Percentiles rank a stretch among this genome's conserved stretches.
Conservation (phyloP, 768 basidiomycete genomes). For the Kwoniella sp. region DNA sequence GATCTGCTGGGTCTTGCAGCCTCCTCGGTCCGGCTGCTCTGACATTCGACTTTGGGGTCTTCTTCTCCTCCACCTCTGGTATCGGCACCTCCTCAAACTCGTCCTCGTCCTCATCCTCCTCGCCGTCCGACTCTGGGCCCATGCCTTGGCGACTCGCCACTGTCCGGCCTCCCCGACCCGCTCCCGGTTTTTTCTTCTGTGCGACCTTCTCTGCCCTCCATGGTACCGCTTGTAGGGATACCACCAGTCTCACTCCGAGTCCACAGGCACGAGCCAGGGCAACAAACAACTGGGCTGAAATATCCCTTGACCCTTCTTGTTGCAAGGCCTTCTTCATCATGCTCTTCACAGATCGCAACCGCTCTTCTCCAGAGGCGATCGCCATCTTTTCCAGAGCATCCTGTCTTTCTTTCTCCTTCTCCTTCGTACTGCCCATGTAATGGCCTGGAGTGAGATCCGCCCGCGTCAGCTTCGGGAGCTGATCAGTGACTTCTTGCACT, state of each 20-base stretch:
- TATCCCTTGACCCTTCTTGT: constrained; percentile 74
- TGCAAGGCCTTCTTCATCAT: constrained; percentile 89
- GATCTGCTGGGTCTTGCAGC: constrained; percentile 39
- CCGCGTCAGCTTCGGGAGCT: constrained; percentile 37
- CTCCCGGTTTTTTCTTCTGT: constrained; percentile 33
- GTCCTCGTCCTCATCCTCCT: constrained; percentile 43
- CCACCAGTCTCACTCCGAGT: constrained; percentile 79
- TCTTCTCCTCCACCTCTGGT: constrained; percentile 30
- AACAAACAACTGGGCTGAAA: constrained; percentile 85
- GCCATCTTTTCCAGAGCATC: constrained; percentile 46
- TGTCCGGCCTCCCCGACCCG: constrained; percentile 27
- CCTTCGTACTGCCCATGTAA: constrained; percentile 21
- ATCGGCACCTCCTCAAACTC: constrained; percentile 44
- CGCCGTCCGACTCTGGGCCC: constrained; percentile 22
- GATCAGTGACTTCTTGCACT: constrained; percentile 53
- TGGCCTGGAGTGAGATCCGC: constrained; percentile 30
- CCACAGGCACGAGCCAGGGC: constrained; percentile 78
- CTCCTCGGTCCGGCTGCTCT: constrained; percentile 25
- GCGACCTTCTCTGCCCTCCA: constrained; percentile 62
- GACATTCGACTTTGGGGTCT: constrained; percentile 24
- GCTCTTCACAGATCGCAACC: constrained; percentile 71
- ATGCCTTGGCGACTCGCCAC: constrained; percentile 36
- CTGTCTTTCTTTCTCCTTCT: constrained; percentile 51
- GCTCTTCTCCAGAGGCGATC: constrained; percentile 59
- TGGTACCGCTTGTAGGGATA: constrained; percentile 84